These are phyloP conservation scores for Mayamaea pseudoterrestris DNA, from an alignment of 108 stramenopile species.

Conservation along the genomic window DNA sequence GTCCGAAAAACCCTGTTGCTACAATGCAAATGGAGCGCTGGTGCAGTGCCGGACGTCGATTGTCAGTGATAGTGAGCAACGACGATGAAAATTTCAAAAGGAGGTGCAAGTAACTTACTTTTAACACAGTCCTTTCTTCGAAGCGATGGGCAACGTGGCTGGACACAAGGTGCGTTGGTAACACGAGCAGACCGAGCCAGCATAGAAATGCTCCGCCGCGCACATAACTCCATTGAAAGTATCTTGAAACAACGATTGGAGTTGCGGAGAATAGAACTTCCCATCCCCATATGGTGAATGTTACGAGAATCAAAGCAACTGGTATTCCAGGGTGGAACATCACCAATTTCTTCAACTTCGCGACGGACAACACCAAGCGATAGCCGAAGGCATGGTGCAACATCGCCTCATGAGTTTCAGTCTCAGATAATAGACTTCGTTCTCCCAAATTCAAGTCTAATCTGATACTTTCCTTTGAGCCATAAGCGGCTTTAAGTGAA, in stretches of 20 bases:
- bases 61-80: not conserved
- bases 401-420: too few species aligned
- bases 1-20: constrained; percentile 30
- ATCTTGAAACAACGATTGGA: constrained; percentile 45
- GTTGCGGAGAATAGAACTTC: constrained; percentile 66
- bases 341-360: constrained; percentile 16
- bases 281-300: constrained; percentile 36
- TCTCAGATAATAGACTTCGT: too few species aligned
- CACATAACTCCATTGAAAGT: constrained; percentile 56
- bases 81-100: not conserved
- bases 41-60: constrained; percentile 1
- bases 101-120: constrained; percentile 11
- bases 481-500: too few species aligned
- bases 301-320: constrained; percentile 46
- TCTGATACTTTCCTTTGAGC: too few species aligned
- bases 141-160: constrained; percentile 38
- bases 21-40: constrained; percentile 30
- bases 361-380: too few species aligned
- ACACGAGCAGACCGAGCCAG: constrained; percentile 25
- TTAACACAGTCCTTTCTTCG: constrained; percentile 60
- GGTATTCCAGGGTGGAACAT: constrained; percentile 37
- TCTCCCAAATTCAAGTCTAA: too few species aligned
- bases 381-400: too few species aligned
- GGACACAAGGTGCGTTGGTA: constrained; percentile 50
- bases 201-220: constrained; percentile 45